Percentiles rank a stretch among this genome's conserved stretches.
These are phyloP conservation scores for Pichia paraexigua DNA, from an alignment of 805 yeast species.

Conservation along the genomic window DNA sequence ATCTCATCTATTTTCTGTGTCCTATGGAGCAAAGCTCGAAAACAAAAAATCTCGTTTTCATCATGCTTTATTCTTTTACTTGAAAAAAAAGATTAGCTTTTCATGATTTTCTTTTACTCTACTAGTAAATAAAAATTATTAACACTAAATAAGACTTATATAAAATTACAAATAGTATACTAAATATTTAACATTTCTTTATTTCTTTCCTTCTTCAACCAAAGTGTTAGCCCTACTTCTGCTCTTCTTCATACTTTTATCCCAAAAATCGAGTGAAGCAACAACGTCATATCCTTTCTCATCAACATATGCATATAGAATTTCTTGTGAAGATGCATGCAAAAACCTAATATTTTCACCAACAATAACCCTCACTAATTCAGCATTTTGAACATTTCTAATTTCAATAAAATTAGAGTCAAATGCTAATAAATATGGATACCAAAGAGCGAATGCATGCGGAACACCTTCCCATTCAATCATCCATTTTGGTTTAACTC, in stretches of 20 bases:
- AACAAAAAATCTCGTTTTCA: neutral
- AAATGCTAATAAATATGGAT: constrained; percentile 88
- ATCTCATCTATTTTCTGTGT: neutral
- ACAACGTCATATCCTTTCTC: constrained; percentile 88
- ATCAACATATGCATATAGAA: constrained; percentile 84
- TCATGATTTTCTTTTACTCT: too few species aligned
- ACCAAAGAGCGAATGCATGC: constrained; percentile 84
- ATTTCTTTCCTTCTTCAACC: neutral
- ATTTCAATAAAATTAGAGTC: constrained; percentile 88
- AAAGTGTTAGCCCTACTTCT: constrained; percentile 5
- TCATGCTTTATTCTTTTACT: too few species aligned
- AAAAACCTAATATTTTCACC: constrained; percentile 88
- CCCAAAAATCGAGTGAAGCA: constrained; percentile 89
- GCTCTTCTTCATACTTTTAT: constrained; percentile 27
- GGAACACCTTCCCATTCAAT: constrained; percentile 97
- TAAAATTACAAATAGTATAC: neutral
- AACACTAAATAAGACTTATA: too few species aligned
- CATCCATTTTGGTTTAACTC: constrained; percentile 88
- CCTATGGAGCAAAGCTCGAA: neutral
- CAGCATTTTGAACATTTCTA: constrained; percentile 83
- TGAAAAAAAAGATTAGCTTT: too few species aligned
- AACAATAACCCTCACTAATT: constrained; percentile 74
- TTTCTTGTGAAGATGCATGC: constrained; percentile 89
- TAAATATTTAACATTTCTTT: neutral
- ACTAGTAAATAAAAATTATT: neutral